Percentiles rank a stretch among this genome's conserved stretches.
Evolutionary conservation across 257 asterid genomes (phyloP).

Genomic region (Penstemon eatonii): DNA sequence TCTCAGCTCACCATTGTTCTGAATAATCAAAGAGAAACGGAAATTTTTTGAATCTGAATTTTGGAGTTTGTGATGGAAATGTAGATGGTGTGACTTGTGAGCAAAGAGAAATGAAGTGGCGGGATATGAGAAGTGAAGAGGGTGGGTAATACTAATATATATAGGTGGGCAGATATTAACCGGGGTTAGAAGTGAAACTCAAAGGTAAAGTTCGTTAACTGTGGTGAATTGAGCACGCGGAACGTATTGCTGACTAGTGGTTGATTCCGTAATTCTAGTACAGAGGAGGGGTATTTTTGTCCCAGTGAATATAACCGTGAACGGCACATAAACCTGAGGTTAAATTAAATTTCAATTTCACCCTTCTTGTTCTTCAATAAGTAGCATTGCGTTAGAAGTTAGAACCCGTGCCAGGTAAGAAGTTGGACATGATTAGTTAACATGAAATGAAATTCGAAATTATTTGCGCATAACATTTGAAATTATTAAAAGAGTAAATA

Average conservation of each 20-base stretch:
- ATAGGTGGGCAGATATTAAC: slow-evolving; percentile 16
- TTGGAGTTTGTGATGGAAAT: slow-evolving; percentile 4
- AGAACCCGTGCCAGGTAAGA: no score
- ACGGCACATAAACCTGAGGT: no score
- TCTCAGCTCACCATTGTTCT: slow-evolving; percentile 51
- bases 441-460: no score
- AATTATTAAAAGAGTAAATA: no score
- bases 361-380: no score
- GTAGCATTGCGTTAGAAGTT: no score
- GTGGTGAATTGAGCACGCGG: slow-evolving; percentile 31
- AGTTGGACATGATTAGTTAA: no score
- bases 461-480: no score
- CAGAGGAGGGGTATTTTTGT: neutral
- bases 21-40: slow-evolving; percentile 28
- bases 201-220: slow-evolving; percentile 18
- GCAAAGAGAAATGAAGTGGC: slow-evolving; percentile 33
- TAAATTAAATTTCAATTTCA: no score
- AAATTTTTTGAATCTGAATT: slow-evolving; percentile 10
- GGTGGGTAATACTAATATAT: slow-evolving; percentile 20
- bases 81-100: slow-evolving; percentile 3
- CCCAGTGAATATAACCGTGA: neutral
- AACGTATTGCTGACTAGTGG: neutral
- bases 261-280: slow-evolving; percentile 21
- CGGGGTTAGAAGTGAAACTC: slow-evolving; percentile 20
- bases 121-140: slow-evolving; percentile 26